Conservation (phyloP, 331 rosid species). For the Malus hybrid region DNA sequence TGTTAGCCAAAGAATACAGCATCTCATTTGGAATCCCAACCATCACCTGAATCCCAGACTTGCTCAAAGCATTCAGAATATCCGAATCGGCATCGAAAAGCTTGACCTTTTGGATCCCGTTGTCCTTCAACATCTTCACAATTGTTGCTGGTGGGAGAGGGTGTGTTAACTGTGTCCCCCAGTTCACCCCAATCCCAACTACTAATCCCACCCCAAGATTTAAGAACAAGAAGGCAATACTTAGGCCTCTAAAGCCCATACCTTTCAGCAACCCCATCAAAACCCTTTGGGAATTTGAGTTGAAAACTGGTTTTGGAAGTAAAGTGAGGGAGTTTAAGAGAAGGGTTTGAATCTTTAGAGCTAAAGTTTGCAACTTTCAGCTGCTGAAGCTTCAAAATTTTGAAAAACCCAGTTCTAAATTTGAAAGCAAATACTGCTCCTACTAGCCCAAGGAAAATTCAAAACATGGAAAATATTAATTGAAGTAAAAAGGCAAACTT, state of each 20-base stretch:
- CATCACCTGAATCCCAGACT: slow-evolving; percentile 80
- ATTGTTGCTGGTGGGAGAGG: slow-evolving; percentile 54
- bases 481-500: too few relatives aligned
- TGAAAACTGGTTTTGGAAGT: slow-evolving; percentile 6
- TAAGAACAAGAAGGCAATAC: slow-evolving; percentile 17
- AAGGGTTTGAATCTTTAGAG: slow-evolving; percentile 13
- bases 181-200: slow-evolving; percentile 80
- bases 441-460: neutral
- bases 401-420: neutral
- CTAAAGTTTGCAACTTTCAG: neutral
- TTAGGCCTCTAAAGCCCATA: slow-evolving; percentile 8
- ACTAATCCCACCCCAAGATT: slow-evolving; percentile 28
- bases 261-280: slow-evolving; percentile 35
- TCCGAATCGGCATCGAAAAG: slow-evolving; percentile 73
- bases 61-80: slow-evolving; percentile 49
- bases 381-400: neutral
- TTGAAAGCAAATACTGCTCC: neutral
- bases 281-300: neutral
- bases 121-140: slow-evolving; percentile 76
- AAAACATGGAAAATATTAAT: too few relatives aligned
- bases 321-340: slow-evolving; percentile 12
- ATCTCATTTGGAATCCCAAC: slow-evolving; percentile 93
- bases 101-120: slow-evolving; percentile 73
- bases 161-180: slow-evolving; percentile 88
- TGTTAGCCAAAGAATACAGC: slow-evolving; percentile 53